Evolutionary conservation across 768 basidiomycete species (phyloP).

Genomic region (Tremella fuciformis): DNA sequence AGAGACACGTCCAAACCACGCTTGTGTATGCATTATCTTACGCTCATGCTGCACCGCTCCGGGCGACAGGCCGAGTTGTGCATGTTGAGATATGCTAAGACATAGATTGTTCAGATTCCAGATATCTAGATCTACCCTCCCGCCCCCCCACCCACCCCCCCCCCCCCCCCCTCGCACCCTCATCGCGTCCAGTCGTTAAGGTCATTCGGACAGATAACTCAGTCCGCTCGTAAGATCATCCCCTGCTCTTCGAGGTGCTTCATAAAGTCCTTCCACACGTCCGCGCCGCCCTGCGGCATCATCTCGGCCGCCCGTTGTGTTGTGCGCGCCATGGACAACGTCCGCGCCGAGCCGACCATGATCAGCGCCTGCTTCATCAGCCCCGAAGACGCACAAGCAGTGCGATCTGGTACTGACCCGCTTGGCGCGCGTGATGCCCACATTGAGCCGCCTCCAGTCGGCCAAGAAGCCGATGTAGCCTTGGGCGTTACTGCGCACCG

Average conservation of each 20-base stretch:
- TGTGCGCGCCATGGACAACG: conserved; percentile 15
- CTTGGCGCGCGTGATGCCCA: conserved; percentile 84
- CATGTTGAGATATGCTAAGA: no score
- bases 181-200: no score
- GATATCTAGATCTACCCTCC: no score
- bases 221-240: conserved; percentile 20
- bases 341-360: conserved; percentile 33
- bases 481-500: conserved; percentile 73
- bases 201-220: not conserved
- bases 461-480: conserved; percentile 86
- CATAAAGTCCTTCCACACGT: conserved; percentile 33
- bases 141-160: no score
- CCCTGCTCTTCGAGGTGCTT: conserved; percentile 15
- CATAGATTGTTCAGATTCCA: no score
- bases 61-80: no score
- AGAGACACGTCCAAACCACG: no score
- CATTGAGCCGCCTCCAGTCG: conserved; percentile 80
- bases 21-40: no score
- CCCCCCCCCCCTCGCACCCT: no score
- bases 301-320: not conserved
- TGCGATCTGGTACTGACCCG: conserved; percentile 51
- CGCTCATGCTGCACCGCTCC: no score
- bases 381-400: not conserved
- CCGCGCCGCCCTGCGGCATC: conserved; percentile 20
- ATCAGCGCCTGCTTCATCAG: conserved; percentile 4